Evolutionary conservation across 805 yeast genomes (phyloP), one percentile per base, ranked within the genome.

Genomic region (Suhomyces emberorum): DNA sequence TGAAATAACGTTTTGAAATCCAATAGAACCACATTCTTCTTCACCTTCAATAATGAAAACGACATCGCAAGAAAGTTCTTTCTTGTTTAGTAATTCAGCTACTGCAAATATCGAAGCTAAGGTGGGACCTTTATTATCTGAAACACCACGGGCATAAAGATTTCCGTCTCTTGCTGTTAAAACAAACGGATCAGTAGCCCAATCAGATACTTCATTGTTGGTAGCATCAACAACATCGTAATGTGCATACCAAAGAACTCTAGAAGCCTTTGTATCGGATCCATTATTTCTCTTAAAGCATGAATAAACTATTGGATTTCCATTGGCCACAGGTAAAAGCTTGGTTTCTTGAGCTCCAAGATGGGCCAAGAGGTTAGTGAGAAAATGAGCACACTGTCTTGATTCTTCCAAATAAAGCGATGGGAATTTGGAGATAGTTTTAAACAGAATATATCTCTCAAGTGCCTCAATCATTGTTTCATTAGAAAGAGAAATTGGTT

Each of bases 101-200:
- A 84, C 95, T 0, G 96, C 87, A 60, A 79, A 88, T 2, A 91
- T 72, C 0, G 96, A 82, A 2, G 96, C 95, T 9, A 88, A 61
- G 7, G 84, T 65, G 0, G 98, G 98, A 0, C 98, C 98, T 57
- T 91, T 91, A 58, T 91, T 93, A 54, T 91, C 98, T 30, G 93
- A 79, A 0, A 83, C 93, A 39, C 98, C 98, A 54, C 98, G 74
- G 1, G 91, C 98, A 50, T 85, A 84, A 41, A 91, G 54, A 49
- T 82, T 88, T 0, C 98, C 98, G 55, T 91, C 83, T 41, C 74
- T 72, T 3, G 95, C 83, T 0, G 83, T 74, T 54, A 93, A 57
- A 15, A 63, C 61, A 55, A 83, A 93, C 0, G 98, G 98, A 43
- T 83, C 81, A 0, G 93, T 76, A 7, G 67, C 56, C 97, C 98